These are phyloP conservation scores for Puccinellia tenuiflora DNA, from an alignment of 176 grass and related monocot genomes.

Conservation along the genomic window DNA sequence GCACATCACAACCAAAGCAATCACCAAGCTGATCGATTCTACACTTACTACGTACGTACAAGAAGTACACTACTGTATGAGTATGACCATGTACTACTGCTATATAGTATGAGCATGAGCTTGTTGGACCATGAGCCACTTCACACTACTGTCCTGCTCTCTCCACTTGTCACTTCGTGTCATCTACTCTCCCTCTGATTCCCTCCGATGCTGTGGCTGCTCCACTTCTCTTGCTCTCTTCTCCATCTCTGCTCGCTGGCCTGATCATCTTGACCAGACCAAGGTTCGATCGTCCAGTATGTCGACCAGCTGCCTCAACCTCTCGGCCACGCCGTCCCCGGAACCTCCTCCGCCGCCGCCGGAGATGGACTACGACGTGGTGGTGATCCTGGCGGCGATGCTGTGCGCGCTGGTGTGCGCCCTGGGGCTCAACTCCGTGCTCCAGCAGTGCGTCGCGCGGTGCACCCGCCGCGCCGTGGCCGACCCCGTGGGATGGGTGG, in stretches of 20 bases:
- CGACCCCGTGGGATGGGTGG: conserved; percentile 46
- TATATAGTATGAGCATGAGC: not conserved
- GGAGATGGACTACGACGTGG: conserved; percentile 60
- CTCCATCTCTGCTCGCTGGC: not conserved
- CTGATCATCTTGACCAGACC: not conserved
- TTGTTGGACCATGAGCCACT: not conserved
- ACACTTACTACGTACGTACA: not conserved
- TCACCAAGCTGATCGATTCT: not conserved
- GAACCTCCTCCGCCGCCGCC: not conserved
- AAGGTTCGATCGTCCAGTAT: not conserved
- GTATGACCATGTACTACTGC: not conserved
- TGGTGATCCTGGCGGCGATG: conserved; percentile 77
- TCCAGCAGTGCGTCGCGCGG: conserved; percentile 61
- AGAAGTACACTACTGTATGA: not conserved
- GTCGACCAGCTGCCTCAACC: not conserved
- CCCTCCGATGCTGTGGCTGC: not conserved
- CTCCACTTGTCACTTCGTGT: not conserved
- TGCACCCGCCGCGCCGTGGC: conserved; percentile 55
- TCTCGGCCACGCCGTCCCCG: not conserved
- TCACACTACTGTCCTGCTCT: not conserved
- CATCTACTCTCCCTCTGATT: not conserved
- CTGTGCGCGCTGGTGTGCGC: conserved; percentile 76
- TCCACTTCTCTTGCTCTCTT: conserved; percentile 2
- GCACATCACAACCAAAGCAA: too few relatives aligned
- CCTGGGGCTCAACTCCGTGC: conserved; percentile 68